phyloP scores from a whole-genome alignment of 2,329 filamentous ascomycete species.

The Scedosporium boydii region DNA sequence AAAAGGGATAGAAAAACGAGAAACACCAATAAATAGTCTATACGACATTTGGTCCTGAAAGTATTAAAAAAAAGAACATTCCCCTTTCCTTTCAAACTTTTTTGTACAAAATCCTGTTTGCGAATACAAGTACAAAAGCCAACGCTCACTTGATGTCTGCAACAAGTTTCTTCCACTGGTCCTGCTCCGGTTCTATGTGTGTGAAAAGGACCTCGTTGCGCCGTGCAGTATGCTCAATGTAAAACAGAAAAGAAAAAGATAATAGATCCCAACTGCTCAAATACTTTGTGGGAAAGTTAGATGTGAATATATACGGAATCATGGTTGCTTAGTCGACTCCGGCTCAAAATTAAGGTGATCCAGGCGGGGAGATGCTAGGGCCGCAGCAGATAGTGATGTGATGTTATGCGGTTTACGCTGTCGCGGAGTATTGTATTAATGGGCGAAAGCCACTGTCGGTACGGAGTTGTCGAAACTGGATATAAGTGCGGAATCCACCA shows the following conservation, averaged over 20 bases:
- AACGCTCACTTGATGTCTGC: neutral
- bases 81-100: neutral
- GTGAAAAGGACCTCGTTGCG: neutral
- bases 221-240: neutral
- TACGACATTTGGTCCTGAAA: neutral
- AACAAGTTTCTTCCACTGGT: neutral
- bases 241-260: neutral
- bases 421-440: no score
- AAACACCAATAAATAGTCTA: neutral
- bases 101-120: neutral
- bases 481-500: no score
- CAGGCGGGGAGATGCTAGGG: no score
- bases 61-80: neutral
- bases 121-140: constrained; percentile 1
- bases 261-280: neutral
- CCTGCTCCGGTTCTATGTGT: neutral
- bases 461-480: no score
- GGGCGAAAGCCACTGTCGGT: no score
- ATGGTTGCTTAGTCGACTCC: neutral
- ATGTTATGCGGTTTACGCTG: no score
- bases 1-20: neutral
- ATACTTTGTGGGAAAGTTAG: neutral
- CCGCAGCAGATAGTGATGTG: no score
- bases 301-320: neutral
- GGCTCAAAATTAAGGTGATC: no score